Conservation (phyloP, 225 moss, liverwort and hornwort genomes). For the Bryum argenteum region DNA sequence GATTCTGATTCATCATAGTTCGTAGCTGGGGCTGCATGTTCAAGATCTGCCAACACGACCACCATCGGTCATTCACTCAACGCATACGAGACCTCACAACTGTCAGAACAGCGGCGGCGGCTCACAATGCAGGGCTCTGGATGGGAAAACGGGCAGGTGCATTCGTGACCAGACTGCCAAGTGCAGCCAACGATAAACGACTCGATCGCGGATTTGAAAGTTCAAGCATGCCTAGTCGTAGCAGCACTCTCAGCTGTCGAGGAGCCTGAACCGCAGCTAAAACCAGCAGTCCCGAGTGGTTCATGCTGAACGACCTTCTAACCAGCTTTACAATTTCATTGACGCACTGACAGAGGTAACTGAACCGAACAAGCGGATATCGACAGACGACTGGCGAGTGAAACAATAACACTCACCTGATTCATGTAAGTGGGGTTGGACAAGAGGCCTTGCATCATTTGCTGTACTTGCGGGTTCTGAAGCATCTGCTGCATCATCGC, state of each 20-base stretch:
- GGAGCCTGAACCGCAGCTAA: too few relatives aligned
- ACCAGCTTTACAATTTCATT: too few relatives aligned
- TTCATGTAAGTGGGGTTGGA: constrained; percentile 89
- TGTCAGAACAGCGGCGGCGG: neutral
- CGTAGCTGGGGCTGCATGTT: constrained; percentile 98
- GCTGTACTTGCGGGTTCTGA: constrained; percentile 88
- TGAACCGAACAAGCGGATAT: neutral
- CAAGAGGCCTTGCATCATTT: constrained; percentile 97
- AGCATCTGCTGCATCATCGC: constrained; percentile 94
- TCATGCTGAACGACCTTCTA: too few relatives aligned
- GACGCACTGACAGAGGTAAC: neutral
- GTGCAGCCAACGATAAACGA: too few relatives aligned
- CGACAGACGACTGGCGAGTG: neutral
- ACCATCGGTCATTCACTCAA: constrained; percentile 2
- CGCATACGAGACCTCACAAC: neutral
- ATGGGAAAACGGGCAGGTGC: neutral
- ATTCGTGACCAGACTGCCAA: neutral
- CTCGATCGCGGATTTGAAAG: neutral
- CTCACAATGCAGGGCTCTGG: constrained; percentile 1
- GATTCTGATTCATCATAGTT: constrained; percentile 83
- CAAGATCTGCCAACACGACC: constrained; percentile 66
- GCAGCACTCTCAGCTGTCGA: too few relatives aligned
- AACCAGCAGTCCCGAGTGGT: too few relatives aligned
- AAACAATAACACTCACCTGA: constrained; percentile 58
- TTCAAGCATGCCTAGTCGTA: neutral